Evolutionary conservation across 1,284 basidiomycete species (phyloP), one percentile per base, ranked within the genome.

Genomic region (Ceratobasidium sp.): DNA sequence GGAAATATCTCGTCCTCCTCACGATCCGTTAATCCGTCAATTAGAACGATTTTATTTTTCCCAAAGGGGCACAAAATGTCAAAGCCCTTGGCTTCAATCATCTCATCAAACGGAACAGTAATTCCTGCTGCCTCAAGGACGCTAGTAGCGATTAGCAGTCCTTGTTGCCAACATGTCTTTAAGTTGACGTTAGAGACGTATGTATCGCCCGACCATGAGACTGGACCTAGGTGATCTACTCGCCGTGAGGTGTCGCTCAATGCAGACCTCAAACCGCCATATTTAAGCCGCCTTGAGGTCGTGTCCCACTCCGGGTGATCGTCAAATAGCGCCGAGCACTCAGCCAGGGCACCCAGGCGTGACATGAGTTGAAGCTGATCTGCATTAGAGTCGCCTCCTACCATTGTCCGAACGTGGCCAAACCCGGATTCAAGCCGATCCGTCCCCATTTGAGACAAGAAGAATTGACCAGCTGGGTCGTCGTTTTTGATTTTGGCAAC

Each of bases 231-330:
- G 64, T 82, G 81, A 66, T 82, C 81, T 13, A 75, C 57, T 1
- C 76, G 11, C 79, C 61, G 28, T 76, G 77, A 3, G 69, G 67
- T 6, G 26, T 38, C 23, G 23, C 6, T 38, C 35, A 38, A 11
- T 5, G 11, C 35, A 38, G 35, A 4, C 6, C 35, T 38, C 4
- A 38, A 11, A 38, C 35, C 35, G 11, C 41, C 21, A 5, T 79
- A 73, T 26, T 77, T 76, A 9, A 82, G 78, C 0, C 79, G 76
- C 16, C 78, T 75, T 26, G 81, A 80, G 1, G 76, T 32, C 8
- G 75, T 74, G 61, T 82, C 82, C 83, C 82, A 84, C 1, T 83
- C 76, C 0, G 82, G 82, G 73, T 82, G 78, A 52, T 80, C 75
- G 0, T 78, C 79, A 1, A 82, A 75, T 11, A 83, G 83, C 23